Percentiles rank a stretch among this genome's conserved stretches.
phyloP scores from a whole-genome alignment of 495 filamentous ascomycete genomes.

The Cudoniella acicularis region DNA sequence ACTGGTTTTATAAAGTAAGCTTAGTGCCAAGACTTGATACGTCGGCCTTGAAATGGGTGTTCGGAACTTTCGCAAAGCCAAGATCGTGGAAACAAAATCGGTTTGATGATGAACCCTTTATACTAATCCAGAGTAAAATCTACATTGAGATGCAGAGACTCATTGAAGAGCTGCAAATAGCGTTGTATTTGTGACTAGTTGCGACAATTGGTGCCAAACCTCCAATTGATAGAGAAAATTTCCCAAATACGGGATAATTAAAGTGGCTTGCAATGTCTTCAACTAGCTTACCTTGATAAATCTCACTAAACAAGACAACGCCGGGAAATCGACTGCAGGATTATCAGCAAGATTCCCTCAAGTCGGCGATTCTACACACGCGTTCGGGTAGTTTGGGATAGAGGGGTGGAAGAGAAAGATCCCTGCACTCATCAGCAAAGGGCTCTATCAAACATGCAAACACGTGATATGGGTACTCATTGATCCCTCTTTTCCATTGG shows the following conservation, averaged over 20 bases:
- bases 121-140: no score
- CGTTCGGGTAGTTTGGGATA: slow-evolving; percentile 80
- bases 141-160: no score
- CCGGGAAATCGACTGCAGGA: slow-evolving; percentile 70
- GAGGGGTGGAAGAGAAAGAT: slow-evolving; percentile 87
- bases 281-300: slow-evolving; percentile 77
- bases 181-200: neutral
- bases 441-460: neutral
- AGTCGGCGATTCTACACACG: slow-evolving; percentile 38
- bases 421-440: slow-evolving; percentile 43
- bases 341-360: slow-evolving; percentile 22
- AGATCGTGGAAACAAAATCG: no score
- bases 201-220: neutral
- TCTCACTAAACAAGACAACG: slow-evolving; percentile 89
- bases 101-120: no score
- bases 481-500: slow-evolving; percentile 51
- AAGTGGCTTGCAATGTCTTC: neutral
- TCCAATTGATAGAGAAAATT: no score
- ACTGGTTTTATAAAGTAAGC: slow-evolving; percentile 45
- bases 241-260: no score
- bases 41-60: neutral
- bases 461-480: slow-evolving; percentile 49
- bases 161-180: neutral
- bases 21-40: slow-evolving; percentile 8
- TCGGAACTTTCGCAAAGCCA: no score